These are phyloP conservation scores for Coccomyxa sp. DNA, from an alignment of 139 green algal genomes.

Conservation along the genomic window DNA sequence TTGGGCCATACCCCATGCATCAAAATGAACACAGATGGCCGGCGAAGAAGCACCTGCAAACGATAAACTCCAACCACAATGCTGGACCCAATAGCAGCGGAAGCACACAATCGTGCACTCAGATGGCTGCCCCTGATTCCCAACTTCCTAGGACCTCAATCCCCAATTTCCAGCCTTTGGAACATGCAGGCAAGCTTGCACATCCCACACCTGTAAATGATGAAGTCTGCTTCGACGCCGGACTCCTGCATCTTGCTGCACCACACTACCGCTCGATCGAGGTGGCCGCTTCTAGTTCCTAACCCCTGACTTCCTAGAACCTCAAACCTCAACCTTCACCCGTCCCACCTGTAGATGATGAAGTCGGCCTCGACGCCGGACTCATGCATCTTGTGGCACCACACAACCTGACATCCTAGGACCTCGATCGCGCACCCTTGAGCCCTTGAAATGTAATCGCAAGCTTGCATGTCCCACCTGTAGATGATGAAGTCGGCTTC, in stretches of 20 bases:
- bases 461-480: slow-evolving; percentile 4
- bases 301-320: too few relatives aligned
- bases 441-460: background rate
- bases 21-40: too few relatives aligned
- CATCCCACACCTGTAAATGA: slow-evolving; percentile 31
- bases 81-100: too few relatives aligned
- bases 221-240: slow-evolving; percentile 38
- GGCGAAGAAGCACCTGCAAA: too few relatives aligned
- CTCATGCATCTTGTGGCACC: background rate
- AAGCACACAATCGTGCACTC: too few relatives aligned
- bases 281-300: too few relatives aligned
- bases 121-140: too few relatives aligned
- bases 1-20: too few relatives aligned
- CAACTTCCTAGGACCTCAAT: background rate
- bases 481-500: slow-evolving; percentile 50
- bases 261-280: background rate
- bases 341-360: background rate
- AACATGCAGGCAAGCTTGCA: background rate
- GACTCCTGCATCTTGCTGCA: slow-evolving; percentile 40
- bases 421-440: background rate
- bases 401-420: background rate
- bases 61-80: too few relatives aligned
- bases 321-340: too few relatives aligned
- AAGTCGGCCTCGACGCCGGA: background rate
- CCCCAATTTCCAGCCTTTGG: background rate